Base-by-base conservation (phyloP, 257 asterid genomes). In the Solanum etuberosum region DNA sequence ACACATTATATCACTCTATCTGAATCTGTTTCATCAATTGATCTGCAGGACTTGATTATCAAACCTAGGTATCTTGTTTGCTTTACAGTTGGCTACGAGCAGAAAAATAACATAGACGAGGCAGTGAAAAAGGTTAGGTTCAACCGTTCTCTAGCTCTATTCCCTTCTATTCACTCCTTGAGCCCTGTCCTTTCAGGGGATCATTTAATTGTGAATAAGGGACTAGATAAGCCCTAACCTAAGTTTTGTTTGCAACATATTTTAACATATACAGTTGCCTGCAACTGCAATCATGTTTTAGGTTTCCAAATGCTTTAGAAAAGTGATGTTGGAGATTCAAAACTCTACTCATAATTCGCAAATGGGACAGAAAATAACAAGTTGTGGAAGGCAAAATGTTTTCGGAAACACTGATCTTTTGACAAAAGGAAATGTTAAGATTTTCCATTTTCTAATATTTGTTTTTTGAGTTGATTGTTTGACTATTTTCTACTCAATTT, bases 41-140 rank as follows among this genome's bases (percentile, higher is more conserved):
- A 87, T 59, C 85, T 88, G 90, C 93, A 94, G 99, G 98, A 95
- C 90, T 92, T 95, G 83, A 90, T 95, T 57, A 82, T 91, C 81
- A 95, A 93, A 90, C 98, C 99, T 40, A 93, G 94, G 87, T 96
- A 96, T 89, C 99, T 96, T 48, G 88, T 96, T 82, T 93, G 98
- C 35, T 96, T 94, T 89, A 92, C 98, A n/a, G 99, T 96, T 71
- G 99, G 99, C 48, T 88, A 83, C 70, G 94, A 93, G 83, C 98
- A 96, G 92, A 96, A 90, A 92, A 90, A 92, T 65, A 96, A 94
- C 88, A 96, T 96, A 46, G 95, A 96, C 87, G 95, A 92, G 78
- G 97, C 99, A 43, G 98, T 93, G 23, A 94, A 92, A 90, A 96
- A 96, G 98, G 98, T 93, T 82, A 72, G 89, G 86, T 59, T 63